These are phyloP conservation scores for Ceriops zippeliana DNA, from an alignment of 345 rosid genomes.

Conservation along the genomic window DNA sequence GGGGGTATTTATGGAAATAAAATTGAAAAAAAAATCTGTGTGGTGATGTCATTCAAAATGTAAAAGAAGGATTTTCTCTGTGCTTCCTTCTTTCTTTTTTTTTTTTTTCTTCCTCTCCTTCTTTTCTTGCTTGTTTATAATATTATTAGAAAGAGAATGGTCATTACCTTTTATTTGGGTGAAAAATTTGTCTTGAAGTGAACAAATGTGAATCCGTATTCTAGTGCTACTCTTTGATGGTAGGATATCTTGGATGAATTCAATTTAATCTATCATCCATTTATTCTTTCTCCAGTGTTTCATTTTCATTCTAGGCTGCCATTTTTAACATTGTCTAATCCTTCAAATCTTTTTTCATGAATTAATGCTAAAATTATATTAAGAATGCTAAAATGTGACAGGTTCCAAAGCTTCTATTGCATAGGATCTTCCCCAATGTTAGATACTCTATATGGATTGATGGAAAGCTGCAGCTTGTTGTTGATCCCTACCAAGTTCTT, in stretches of 20 bases:
- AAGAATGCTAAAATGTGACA: conserved; percentile 33
- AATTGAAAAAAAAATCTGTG: too few species aligned
- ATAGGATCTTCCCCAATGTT: conserved; percentile 70
- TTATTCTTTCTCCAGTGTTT: background rate
- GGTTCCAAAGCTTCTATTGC: conserved; percentile 88
- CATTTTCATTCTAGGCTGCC: background rate
- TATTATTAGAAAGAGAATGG: background rate
- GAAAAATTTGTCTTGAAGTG: background rate
- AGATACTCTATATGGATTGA: conserved; percentile 87
- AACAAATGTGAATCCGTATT: background rate
- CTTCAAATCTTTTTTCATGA: conserved; percentile 1
- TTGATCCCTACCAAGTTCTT: conserved; percentile 85
- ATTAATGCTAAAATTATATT: background rate
- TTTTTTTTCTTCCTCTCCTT: background rate
- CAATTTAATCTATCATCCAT: background rate
- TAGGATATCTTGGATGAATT: background rate
- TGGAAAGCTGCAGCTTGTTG: conserved; percentile 83
- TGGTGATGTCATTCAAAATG: too few species aligned
- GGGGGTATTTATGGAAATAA: too few species aligned
- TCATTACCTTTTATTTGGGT: background rate
- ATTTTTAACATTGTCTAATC: background rate
- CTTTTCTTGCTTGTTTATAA: background rate
- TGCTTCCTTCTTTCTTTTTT: too few species aligned
- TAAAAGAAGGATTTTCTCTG: too few species aligned
- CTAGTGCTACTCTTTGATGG: background rate